Evolutionary conservation across 2,329 filamentous ascomycete species (phyloP).

Genomic region (Hymenoscyphus repandus): DNA sequence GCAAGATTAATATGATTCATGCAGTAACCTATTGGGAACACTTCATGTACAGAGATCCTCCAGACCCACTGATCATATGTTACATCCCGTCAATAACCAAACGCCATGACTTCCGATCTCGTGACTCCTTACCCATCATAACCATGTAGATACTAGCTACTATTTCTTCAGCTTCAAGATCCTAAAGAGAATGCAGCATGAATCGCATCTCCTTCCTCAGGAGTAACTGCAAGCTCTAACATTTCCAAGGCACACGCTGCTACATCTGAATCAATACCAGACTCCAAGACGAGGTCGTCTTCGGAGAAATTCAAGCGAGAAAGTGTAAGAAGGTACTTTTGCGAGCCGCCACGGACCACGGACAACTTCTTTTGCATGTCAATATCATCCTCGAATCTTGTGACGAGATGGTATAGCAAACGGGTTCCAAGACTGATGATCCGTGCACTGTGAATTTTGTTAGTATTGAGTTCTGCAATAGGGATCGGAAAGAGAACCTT

Average conservation of each 20-base stretch:
- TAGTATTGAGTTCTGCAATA: neutral
- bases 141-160: too few species aligned
- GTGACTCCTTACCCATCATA: too few species aligned
- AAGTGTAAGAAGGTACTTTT: slow-evolving; percentile 77
- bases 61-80: too few species aligned
- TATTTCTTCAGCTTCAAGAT: neutral
- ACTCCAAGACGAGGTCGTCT: slow-evolving; percentile 73
- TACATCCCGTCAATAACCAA: too few species aligned
- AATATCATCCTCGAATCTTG: slow-evolving; percentile 53
- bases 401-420: slow-evolving; percentile 56
- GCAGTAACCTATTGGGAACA: too few species aligned
- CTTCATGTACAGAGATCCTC: too few species aligned
- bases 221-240: slow-evolving; percentile 73
- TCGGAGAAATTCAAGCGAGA: slow-evolving; percentile 79
- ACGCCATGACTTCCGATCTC: too few species aligned
- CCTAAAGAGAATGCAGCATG: slow-evolving; percentile 25
- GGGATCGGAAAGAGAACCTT: slow-evolving; percentile 31
- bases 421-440: slow-evolving; percentile 56
- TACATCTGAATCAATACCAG: slow-evolving; percentile 70
- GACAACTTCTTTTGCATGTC: slow-evolving; percentile 69
- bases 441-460: slow-evolving; percentile 28
- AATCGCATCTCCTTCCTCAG: slow-evolving; percentile 64
- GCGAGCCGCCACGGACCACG: slow-evolving; percentile 64
- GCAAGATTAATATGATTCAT: too few species aligned
- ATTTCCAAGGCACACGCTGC: slow-evolving; percentile 77